Evolutionary conservation across 1,139 yeast species (phyloP), one percentile per base, ranked within the genome.

Genomic region (Pneumocystis canis): DNA sequence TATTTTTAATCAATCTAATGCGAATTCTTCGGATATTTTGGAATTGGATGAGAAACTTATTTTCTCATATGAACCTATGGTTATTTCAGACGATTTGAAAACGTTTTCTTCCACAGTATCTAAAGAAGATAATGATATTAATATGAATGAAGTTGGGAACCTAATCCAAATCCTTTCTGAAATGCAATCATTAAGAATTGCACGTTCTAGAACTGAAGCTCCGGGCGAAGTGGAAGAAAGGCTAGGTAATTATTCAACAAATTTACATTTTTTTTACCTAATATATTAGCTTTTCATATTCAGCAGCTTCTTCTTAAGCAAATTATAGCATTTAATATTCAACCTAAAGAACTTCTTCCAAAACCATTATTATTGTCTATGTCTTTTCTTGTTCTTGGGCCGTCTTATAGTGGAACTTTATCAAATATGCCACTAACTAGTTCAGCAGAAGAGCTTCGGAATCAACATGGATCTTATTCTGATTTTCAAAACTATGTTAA

Each of bases 311-410:
- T 47, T 47, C 31, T 47, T 25, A 47, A 47, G n/a, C 54, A 47
- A 25, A 47, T 47, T 25, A 18, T 25, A n/a, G 14, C n/a, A 47
- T 47, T 47, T 25, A 47, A 47, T 25, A 6, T 47, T 25, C 54
- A 47, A 6, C 54, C 54, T 47, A 18, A 9, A 4, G 54, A 47
- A 47, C 54, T 47, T 25, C 30, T 47, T 11, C 20, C 31, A 47
- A 47, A 47, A 14, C 54, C 54, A 11, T n/a, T 47, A 31, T 47
- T 31, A 25, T 47, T 47, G 16, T 47, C 30, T 25, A 47, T 47
- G 54, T 47, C 54, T 47, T 47, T 47, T 47, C 54, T 47, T 47
- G 54, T 47, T 14, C 54, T 47, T 47, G 54, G 54, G 6, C 54
- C 54, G 7, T 47, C 54, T 7, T 47, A 47, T 47, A 9, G 5